Evolutionary conservation across 441 rosid species (phyloP).

Genomic region (Brassica hybrid): DNA sequence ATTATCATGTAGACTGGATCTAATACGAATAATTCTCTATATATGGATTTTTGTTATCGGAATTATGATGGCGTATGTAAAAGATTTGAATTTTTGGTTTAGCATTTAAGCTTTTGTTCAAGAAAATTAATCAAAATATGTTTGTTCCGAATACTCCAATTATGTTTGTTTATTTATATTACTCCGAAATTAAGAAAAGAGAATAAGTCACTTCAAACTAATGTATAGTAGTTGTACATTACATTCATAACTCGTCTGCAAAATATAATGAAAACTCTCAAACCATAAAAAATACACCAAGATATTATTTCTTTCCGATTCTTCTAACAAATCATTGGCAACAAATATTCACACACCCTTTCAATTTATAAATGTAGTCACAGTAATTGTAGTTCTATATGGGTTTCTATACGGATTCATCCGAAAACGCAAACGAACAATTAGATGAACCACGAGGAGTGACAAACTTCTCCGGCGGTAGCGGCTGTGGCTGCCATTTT

Average conservation of each 20-base stretch:
- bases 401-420: slow-evolving; percentile 54
- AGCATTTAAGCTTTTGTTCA: neutral
- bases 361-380: slow-evolving; percentile 19
- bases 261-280: too few species aligned
- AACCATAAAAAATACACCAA: too few species aligned
- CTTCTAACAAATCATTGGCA: too few species aligned
- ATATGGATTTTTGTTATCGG: neutral
- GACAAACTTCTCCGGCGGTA: slow-evolving; percentile 50
- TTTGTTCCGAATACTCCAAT: too few species aligned
- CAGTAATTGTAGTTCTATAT: slow-evolving; percentile 21
- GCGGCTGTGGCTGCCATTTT: slow-evolving; percentile 42
- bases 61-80: neutral
- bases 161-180: too few species aligned
- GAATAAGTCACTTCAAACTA: too few species aligned
- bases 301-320: too few species aligned
- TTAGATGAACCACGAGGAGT: slow-evolving; percentile 72
- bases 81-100: neutral
- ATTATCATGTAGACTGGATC: slow-evolving; percentile 6
- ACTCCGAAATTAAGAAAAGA: too few species aligned
- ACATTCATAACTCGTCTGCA: too few species aligned
- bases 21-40: neutral
- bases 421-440: slow-evolving; percentile 78
- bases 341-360: neutral
- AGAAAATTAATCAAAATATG: neutral
- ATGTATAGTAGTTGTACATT: too few species aligned